Base-by-base conservation (phyloP, 225 moss, liverwort and hornwort genomes). In the Polytrichum formosum region DNA sequence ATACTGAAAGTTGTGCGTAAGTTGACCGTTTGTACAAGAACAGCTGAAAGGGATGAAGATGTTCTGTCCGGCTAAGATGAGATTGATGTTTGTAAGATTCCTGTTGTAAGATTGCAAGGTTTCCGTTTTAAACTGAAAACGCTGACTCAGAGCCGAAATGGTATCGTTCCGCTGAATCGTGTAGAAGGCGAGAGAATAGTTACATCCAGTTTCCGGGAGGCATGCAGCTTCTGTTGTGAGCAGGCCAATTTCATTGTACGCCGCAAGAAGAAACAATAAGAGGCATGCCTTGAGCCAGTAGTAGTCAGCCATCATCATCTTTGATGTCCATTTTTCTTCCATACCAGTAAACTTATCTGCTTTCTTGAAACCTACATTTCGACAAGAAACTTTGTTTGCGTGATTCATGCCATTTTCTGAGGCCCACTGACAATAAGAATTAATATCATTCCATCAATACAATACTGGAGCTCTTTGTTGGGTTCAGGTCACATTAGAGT, bases 11-110 rank as follows among this genome's bases (percentile, higher is more conserved):
- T 1, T 1, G 53, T 78, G 78, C 54, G 74, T 18, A 25, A 89
- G 88, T 61, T 6, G 65, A 54, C 61, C 68, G 35, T 83, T 83
- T 53, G 68, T 61, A 73, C 88, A 89, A 16, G 33, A 1, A 74
- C 88, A 89, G 18, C 5, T 26, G 35, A 85, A 89, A 8, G 83
- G 85, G 63, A 89, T 67, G 19, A 23, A 79, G 20, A 89, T 66
- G 18, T 64, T 60, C n/a, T 66, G 61, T 18, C 76, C 83, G 46
- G 61, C 66, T 13, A 28, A 1, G 5, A 89, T 78, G 17, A 65
- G 29, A 66, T 83, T 74, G 20, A 76, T 7, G 9, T 86, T 3
- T 5, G 75, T 59, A 18, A 89, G 18, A n/a, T 83, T 68, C 55
- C 26, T 72, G 61, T 89, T 87, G 6, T 29, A 76, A 37, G 33